Base-by-base conservation (phyloP, 306 rosid species). In the Inga leiocalycina region DNA sequence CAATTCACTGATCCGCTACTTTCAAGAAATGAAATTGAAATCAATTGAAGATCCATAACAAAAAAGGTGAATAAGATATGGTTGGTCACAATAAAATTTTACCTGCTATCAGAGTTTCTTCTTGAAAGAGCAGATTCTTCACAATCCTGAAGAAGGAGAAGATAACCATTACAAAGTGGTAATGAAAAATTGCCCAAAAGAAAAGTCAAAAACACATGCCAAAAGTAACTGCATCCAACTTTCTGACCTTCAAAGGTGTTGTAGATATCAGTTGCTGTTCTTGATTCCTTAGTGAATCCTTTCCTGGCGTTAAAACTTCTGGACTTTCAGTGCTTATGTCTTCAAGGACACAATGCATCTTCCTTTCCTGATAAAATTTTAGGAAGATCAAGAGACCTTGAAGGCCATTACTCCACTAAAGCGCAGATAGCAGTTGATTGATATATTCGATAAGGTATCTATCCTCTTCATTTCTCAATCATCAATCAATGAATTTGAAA, bases 321-420 rank as follows among this genome's bases (percentile, higher is more conserved):
- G 74, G 85, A 79, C 82, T 68, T 79, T 86, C 92, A 68, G 86
- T 85, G 76, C 82, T 85, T 78, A 75, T 77, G 81, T 86, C 79
- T 81, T 66, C 87, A 88, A 80, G 85, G 85, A 83, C 86, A 84
- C 90, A 87, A 82, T 83, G 92, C 97, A 92, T 92, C 89, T 91
- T 92, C 84, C 88, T 85, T 71, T 83, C 91, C 90, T 91, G 87
- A 84, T 79, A 83, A 82, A 44, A 15, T 67, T 39, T 39, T 8
- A 39, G 43, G 43, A 39, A 39, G 43, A 39, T 39, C 43, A 39
- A 39, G 43, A 39, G 43, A 39, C 43, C 43, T 39, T 39, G 43
- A 39, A 39, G 43, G 43, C 43, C 43, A 39, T 39, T 6, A 49
- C 14, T 49, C 84, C 77, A 48, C 81, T 32, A 56, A 82, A 70